phyloP scores from a whole-genome alignment of 1,139 yeast species.

The Pichia sp. region DNA sequence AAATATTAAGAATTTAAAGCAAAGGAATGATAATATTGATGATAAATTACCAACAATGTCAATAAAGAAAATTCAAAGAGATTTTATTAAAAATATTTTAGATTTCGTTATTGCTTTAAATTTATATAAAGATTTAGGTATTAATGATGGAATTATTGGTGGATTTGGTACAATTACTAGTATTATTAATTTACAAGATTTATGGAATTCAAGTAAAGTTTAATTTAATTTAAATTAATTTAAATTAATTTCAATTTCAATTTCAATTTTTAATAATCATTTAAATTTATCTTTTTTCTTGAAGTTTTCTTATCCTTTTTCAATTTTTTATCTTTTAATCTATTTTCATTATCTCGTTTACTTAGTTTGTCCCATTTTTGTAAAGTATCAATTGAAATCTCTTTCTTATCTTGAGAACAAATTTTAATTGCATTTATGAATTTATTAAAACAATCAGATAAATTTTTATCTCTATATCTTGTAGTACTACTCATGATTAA shows the following conservation, averaged over 20 bases:
- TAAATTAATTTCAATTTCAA: too few relatives aligned
- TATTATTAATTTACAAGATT: conserved; percentile 65
- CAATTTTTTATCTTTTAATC: conserved; percentile 20
- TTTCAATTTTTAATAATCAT: too few relatives aligned
- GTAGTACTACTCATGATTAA: conserved; percentile 19
- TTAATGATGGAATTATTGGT: conserved; percentile 79
- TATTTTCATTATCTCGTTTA: conserved; percentile 19
- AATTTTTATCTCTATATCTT: conserved; percentile 26
- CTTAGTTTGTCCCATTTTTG: conserved; percentile 21
- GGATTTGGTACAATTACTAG: conserved; percentile 83
- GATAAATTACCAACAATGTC: conserved; percentile 8
- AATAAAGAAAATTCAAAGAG: conserved; percentile 42
- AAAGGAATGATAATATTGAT: conserved; percentile 31
- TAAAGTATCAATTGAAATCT: conserved; percentile 15
- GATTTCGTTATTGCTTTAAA: conserved; percentile 75
- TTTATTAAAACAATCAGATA: conserved; percentile 24
- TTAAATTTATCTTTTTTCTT: conserved; percentile 17
- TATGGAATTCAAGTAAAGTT: conserved; percentile 41
- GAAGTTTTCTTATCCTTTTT: conserved; percentile 21
- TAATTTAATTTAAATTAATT: neutral
- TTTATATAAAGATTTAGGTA: conserved; percentile 52
- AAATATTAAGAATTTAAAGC: conserved; percentile 24
- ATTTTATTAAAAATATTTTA: conserved; percentile 70
- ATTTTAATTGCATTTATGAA: conserved; percentile 21
- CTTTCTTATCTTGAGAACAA: conserved; percentile 18